Conservation (phyloP, 148 eudicot genomes). For the Silene conica region DNA sequence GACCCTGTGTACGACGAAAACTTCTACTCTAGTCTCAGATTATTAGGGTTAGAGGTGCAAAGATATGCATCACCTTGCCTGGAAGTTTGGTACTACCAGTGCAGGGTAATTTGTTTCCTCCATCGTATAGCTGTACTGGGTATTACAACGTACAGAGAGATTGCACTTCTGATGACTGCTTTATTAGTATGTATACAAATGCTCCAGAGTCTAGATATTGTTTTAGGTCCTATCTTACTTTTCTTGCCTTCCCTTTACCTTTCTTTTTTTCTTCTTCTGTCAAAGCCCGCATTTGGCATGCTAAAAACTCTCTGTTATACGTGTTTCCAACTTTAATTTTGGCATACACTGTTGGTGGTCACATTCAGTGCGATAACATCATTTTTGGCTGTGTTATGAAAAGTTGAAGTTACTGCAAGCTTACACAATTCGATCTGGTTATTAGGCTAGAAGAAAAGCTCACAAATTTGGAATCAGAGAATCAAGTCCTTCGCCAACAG, state of each 20-base stretch:
- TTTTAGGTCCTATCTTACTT: too few species aligned
- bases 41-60: neutral
- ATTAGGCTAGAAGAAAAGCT: conserved; percentile 86
- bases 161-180: neutral
- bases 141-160: neutral
- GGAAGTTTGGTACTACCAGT: neutral
- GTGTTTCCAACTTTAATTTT: neutral
- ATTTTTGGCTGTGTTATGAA: neutral
- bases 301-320: neutral
- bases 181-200: too few species aligned
- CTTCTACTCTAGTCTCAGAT: neutral
- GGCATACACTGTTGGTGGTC: neutral
- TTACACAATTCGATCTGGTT: conserved; percentile 12
- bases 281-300: neutral
- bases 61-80: neutral
- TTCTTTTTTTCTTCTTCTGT: too few species aligned
- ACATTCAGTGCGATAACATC: neutral
- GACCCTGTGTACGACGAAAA: too few species aligned
- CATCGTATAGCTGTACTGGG: too few species aligned
- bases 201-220: too few species aligned
- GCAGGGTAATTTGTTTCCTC: neutral
- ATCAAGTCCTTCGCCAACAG: conserved; percentile 96
- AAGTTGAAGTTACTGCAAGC: neutral
- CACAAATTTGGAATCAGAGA: conserved; percentile 85
- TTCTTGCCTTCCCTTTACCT: too few species aligned